Evolutionary conservation across 1,284 basidiomycete species (phyloP).

Genomic region (Salmacisia buchloeana): DNA sequence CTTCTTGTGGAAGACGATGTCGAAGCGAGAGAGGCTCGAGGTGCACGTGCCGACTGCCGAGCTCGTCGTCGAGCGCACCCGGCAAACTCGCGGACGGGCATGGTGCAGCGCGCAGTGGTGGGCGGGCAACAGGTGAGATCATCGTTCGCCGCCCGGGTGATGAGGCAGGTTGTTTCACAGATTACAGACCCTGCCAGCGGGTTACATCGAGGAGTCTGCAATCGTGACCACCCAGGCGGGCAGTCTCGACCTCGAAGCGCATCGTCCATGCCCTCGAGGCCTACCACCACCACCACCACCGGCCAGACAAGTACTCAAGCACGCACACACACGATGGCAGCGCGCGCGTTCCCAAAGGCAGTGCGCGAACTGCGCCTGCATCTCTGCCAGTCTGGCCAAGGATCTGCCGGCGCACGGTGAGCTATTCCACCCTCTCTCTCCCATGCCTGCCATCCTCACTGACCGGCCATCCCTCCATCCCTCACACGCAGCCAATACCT

Average conservation of each 20-base stretch:
- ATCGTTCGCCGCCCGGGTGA: too few species aligned
- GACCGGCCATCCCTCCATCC: not conserved
- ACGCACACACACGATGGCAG: conserved; percentile 25
- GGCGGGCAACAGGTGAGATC: too few species aligned
- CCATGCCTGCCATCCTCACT: not conserved
- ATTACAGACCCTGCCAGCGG: too few species aligned
- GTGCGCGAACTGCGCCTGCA: conserved; percentile 48
- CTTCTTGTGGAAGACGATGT: too few species aligned
- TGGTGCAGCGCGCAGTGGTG: too few species aligned
- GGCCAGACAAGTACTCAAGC: not conserved
- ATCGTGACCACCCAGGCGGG: conserved; percentile 23
- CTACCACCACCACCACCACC: too few species aligned
- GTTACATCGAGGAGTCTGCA: too few species aligned
- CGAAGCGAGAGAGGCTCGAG: too few species aligned
- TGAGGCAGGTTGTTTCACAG: too few species aligned
- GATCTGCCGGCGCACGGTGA: conserved; percentile 45
- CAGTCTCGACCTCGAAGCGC: conserved; percentile 24
- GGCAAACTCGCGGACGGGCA: too few species aligned
- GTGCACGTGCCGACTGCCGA: too few species aligned
- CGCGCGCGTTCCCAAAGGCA: conserved; percentile 35
- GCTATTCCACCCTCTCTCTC: conserved; percentile 9
- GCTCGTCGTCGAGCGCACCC: too few species aligned
- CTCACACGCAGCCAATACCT: conserved; percentile 37
- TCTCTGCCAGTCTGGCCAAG: conserved; percentile 44
- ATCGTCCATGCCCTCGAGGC: conserved; percentile 65